Conservation (phyloP, 129 eudicot species). For the Flaveria ramosissima region DNA sequence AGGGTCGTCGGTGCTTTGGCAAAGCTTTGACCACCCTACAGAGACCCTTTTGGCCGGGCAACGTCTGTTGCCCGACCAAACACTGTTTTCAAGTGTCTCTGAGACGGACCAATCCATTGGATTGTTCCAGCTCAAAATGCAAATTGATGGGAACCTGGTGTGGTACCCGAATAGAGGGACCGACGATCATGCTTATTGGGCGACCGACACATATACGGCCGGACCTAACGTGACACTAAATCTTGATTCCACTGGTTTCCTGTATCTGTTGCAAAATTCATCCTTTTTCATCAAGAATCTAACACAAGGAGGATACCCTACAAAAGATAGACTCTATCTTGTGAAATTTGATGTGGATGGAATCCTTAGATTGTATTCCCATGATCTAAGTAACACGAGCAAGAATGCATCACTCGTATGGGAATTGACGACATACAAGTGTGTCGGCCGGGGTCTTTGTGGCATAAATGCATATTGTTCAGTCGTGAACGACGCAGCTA, state of each 20-base stretch:
- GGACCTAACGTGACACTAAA: conserved; percentile 40
- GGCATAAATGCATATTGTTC: conserved; percentile 41
- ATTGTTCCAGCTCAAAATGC: conserved; percentile 42
- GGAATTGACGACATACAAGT: conserved; percentile 18
- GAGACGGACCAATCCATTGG: conserved; percentile 26
- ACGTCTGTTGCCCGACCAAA: conserved; percentile 18
- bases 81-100: conserved; percentile 30
- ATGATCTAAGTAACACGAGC: not conserved
- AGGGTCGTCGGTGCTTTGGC: conserved; percentile 29
- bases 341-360: conserved; percentile 50
- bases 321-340: conserved; percentile 22
- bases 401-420: conserved; percentile 28
- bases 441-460: conserved; percentile 38
- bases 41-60: conserved; percentile 41
- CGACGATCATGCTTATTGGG: conserved; percentile 7
- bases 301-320: conserved; percentile 27
- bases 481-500: not conserved
- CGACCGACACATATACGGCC: not conserved
- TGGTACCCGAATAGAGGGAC: conserved; percentile 25
- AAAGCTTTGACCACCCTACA: conserved; percentile 46
- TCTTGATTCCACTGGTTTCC: conserved; percentile 40
- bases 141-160: conserved; percentile 48
- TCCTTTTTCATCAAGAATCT: conserved; percentile 15
- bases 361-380: conserved; percentile 41
- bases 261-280: conserved; percentile 37